Evolutionary conservation across 2,329 filamentous ascomycete genomes (phyloP), one percentile per base, ranked within the genome.

Genomic region (Colletotrichum lini): DNA sequence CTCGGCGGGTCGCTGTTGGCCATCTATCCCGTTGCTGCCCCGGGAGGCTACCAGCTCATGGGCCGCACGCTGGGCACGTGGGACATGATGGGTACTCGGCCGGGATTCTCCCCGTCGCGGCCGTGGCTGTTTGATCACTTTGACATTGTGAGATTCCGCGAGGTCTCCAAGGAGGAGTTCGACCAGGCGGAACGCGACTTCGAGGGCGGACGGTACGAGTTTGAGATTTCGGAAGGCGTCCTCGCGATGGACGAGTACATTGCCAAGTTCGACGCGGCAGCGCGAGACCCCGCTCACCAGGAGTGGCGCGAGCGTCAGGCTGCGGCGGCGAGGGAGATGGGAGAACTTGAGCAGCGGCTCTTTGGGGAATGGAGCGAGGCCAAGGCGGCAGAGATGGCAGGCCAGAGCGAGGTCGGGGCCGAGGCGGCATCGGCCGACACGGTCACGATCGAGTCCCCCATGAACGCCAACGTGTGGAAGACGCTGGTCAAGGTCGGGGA

Each of bases 391-490:
- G 58, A 49, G n/a, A 13, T 23, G 73, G 75, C 57, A 72, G 77
- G 54, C 74, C 45, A 77, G 52, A 75, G 65, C 8, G 71, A 53
- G 23, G 73, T 69, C 35, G 70, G 75, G 15, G 49, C 62, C 65
- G 9, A 67, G 40, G 58, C 47, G 62, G 40, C 56, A 64, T 52
- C 74, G 73, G 70, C 71, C 52, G 57, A 77, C 66, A 53, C 74
- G 71, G 65, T 76, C 2, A 75, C 78, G 2, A 78, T 87, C 35
- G 80, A 83, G 54, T 80, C 83, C 0, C 83, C 83, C 0, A 78
- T 86, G 47, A 83, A 84, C 45, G 87, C 87, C 8, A 89, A 86
- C 67, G 83, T 89, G 0, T 89, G 87, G 86, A 89, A 89, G 71
- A 79, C 89, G 1, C 75, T 83, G 8, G 80, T 84, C 4, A 75